A percentile compares a stretch with the other conserved stretches of the same genome.
Evolutionary conservation across 139 green algal genomes (phyloP).

Genomic region (Edaphochlamys debaryana): DNA sequence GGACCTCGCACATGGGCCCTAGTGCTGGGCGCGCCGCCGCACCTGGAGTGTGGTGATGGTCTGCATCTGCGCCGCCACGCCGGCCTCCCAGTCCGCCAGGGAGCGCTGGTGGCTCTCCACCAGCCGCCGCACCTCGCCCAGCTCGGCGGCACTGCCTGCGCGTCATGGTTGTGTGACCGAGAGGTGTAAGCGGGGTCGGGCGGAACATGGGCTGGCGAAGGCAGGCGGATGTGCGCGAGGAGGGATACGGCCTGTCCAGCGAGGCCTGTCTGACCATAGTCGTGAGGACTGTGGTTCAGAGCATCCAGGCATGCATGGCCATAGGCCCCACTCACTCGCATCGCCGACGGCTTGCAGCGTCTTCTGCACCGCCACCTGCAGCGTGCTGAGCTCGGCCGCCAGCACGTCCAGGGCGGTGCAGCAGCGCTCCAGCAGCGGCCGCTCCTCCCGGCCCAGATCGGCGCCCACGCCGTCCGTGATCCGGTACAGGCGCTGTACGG

Average conservation of each 20-base stretch:
- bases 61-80: conserved; percentile 37
- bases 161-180: too few species aligned
- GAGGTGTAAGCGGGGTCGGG: too few species aligned
- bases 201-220: too few species aligned
- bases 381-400: background rate
- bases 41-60: conserved; percentile 28
- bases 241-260: too few species aligned
- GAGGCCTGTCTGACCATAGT: too few species aligned
- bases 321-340: background rate
- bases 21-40: background rate
- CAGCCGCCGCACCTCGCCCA: background rate
- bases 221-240: too few species aligned
- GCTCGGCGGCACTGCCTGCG: background rate
- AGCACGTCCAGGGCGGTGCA: conserved; percentile 18
- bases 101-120: conserved; percentile 33
- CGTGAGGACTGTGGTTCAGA: background rate
- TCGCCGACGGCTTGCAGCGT: background rate
- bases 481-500: conserved; percentile 34
- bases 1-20: too few species aligned
- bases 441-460: conserved; percentile 10
- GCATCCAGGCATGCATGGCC: too few species aligned
- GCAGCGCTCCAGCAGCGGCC: conserved; percentile 35
- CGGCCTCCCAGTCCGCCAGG: conserved; percentile 38
- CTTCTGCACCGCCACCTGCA: conserved; percentile 34
- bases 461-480: conserved; percentile 21